Evolutionary conservation across 495 filamentous ascomycete genomes (phyloP).

Genomic region (Xylaria venustula): DNA sequence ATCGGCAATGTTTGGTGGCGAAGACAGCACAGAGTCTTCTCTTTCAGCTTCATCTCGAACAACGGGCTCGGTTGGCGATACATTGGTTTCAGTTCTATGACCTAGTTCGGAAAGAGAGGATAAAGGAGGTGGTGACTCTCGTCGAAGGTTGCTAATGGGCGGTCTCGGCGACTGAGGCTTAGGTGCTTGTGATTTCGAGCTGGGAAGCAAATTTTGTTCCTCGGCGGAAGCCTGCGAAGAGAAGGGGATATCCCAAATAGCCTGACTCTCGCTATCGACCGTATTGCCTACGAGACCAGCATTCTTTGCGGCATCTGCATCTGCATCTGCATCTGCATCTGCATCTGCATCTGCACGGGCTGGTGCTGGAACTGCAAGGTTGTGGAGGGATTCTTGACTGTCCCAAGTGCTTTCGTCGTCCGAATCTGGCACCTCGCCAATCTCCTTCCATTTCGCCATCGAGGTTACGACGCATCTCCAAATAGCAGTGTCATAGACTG

Average conservation of each 20-base stretch:
- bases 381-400: constrained; percentile 30
- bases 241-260: constrained; percentile 26
- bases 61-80: background rate
- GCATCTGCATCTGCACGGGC: too few relatives aligned
- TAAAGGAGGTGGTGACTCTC: constrained; percentile 18
- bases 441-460: constrained; percentile 59
- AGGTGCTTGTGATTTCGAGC: constrained; percentile 1
- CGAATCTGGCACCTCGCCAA: constrained; percentile 58
- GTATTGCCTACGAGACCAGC: background rate
- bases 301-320: background rate
- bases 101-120: constrained; percentile 14
- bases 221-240: constrained; percentile 19
- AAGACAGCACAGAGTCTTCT: background rate
- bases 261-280: background rate
- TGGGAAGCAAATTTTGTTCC: constrained; percentile 1
- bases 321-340: too few relatives aligned
- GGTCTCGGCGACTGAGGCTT: background rate
- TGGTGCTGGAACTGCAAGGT: too few relatives aligned
- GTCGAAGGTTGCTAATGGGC: background rate
- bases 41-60: background rate
- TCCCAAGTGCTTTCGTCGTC: constrained; percentile 52
- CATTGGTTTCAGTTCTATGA: background rate
- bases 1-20: background rate
- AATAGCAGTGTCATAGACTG: background rate
- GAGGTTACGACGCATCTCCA: constrained; percentile 25